Evolutionary conservation across 148 eudicot genomes (phyloP), one percentile per base, ranked within the genome.

Genomic region (Salicornia ramosissima): DNA sequence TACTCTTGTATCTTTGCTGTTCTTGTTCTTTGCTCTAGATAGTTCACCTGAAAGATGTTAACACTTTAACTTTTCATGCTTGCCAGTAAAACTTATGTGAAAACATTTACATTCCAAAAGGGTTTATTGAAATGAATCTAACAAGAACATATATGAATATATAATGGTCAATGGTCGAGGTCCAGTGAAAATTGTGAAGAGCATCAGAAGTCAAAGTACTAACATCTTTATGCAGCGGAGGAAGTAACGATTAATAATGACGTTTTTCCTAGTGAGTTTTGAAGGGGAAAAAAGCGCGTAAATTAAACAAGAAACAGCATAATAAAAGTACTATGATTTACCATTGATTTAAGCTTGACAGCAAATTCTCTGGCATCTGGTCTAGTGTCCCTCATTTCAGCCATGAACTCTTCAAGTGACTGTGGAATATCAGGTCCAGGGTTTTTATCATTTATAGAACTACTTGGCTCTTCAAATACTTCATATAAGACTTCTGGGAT

Each of bases 1-100:
- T 84, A 94, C 74, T 94, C 98, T 52, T 88, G 96, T 36, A 90
- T 88, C 82, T 94, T 94, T 19, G 97, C 98, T 42, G 77, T 87
- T 81, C 97, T 77, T n/a, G 96, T 87, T 55, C 90, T 88, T 77
- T 90, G 84, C 73, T 94, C 98, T 1, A 90, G 79, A 54, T 80
- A 81, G 53, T 72, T 82, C 26, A 92, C 81, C 97, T 89, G 75
- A 26, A 45, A 3, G 5, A 36, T 36, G 40, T 36, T 36, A 36
- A 36, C 8, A 36, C 40, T n/a, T n/a, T n/a, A n/a, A n/a, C n/a
- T n/a, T n/a, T n/a, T n/a, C n/a, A n/a, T n/a, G n/a, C n/a, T n/a
- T n/a, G n/a, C n/a, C n/a, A n/a, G n/a, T n/a, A n/a, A n/a, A n/a
- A n/a, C n/a, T n/a, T n/a, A n/a, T n/a, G n/a, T n/a, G n/a, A n/a